Evolutionary conservation across 1,284 basidiomycete genomes (phyloP).

Genomic region (Ganoderma resinaceum): DNA sequence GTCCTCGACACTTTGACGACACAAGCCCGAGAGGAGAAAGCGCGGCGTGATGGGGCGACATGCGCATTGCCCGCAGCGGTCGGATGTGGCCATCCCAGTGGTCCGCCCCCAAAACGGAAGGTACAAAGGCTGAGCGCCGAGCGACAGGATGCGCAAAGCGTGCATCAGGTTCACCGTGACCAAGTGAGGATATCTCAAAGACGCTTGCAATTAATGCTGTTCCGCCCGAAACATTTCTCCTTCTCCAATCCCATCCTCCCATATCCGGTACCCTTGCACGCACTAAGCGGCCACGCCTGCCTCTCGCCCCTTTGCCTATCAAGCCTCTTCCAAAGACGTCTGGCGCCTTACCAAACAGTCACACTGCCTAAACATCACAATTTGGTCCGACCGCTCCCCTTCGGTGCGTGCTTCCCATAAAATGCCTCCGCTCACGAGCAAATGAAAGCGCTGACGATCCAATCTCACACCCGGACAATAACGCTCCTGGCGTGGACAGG

Average conservation of each 20-base stretch:
- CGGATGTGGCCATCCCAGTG: slow-evolving; percentile 15
- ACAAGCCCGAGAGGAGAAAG: not conserved
- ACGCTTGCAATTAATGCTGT: slow-evolving; percentile 24
- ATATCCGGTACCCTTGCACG: slow-evolving; percentile 18
- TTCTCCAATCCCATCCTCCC: slow-evolving; percentile 18
- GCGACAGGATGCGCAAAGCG: slow-evolving; percentile 17
- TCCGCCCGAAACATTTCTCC: slow-evolving; percentile 19
- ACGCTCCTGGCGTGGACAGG: slow-evolving; percentile 44
- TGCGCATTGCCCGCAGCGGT: slow-evolving; percentile 10
- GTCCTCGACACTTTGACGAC: not conserved
- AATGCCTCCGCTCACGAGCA: slow-evolving; percentile 42
- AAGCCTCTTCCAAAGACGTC: slow-evolving; percentile 26
- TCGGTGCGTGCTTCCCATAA: slow-evolving; percentile 47
- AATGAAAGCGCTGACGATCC: slow-evolving; percentile 48
- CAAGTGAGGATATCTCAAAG: slow-evolving; percentile 33
- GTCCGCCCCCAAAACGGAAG: slow-evolving; percentile 28
- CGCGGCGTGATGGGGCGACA: not conserved
- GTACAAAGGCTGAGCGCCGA: slow-evolving; percentile 29
- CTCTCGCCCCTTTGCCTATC: slow-evolving; percentile 25
- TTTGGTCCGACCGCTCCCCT: slow-evolving; percentile 27
- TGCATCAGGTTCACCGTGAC: slow-evolving; percentile 20
- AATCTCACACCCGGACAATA: slow-evolving; percentile 46
- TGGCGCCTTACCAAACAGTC: slow-evolving; percentile 32
- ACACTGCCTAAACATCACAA: slow-evolving; percentile 27
- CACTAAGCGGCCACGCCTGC: slow-evolving; percentile 15